Percentiles rank a stretch among this genome's conserved stretches.
These are phyloP conservation scores for Tylopilus vinaceipallidus DNA, from an alignment of 768 basidiomycete species.

Conservation along the genomic window DNA sequence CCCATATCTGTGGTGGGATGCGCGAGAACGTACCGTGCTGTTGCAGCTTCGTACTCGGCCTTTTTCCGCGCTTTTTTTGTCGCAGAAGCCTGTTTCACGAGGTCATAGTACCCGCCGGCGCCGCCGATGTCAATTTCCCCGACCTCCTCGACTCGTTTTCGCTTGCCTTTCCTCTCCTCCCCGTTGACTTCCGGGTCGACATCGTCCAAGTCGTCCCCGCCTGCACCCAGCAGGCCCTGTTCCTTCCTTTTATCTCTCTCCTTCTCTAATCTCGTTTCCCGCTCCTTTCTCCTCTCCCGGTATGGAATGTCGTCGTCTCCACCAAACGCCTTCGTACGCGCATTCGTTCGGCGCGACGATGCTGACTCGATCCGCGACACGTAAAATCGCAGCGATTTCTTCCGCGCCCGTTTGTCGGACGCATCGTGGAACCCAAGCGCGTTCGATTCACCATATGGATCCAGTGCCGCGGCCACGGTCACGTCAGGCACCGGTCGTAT, in stretches of 20 bases:
- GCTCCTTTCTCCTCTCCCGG: slow-evolving; percentile 66
- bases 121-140: slow-evolving; percentile 45
- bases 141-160: slow-evolving; percentile 36
- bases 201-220: slow-evolving; percentile 68
- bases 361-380: slow-evolving; percentile 87
- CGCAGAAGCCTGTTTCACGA: slow-evolving; percentile 73
- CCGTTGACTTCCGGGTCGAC: slow-evolving; percentile 41
- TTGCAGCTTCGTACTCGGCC: slow-evolving; percentile 70
- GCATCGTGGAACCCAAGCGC: slow-evolving; percentile 69
- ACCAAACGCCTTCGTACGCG: slow-evolving; percentile 65
- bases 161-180: slow-evolving; percentile 38
- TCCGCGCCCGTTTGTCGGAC: slow-evolving; percentile 79
- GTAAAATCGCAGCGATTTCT: slow-evolving; percentile 88
- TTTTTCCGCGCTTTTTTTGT: slow-evolving; percentile 79
- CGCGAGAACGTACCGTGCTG: slow-evolving; percentile 48
- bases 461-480: slow-evolving; percentile 8
- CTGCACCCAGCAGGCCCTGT: slow-evolving; percentile 39
- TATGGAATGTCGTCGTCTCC: slow-evolving; percentile 98
- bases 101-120: slow-evolving; percentile 84
- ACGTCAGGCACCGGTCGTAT: background rate
- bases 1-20: slow-evolving; percentile 5
- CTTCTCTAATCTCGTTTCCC: slow-evolving; percentile 52
- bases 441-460: slow-evolving; percentile 72
- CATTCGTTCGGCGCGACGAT: slow-evolving; percentile 69
- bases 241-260: slow-evolving; percentile 38